phyloP scores from a whole-genome alignment of 2,329 filamentous ascomycete genomes.

The Lachnellula occidentalis region DNA sequence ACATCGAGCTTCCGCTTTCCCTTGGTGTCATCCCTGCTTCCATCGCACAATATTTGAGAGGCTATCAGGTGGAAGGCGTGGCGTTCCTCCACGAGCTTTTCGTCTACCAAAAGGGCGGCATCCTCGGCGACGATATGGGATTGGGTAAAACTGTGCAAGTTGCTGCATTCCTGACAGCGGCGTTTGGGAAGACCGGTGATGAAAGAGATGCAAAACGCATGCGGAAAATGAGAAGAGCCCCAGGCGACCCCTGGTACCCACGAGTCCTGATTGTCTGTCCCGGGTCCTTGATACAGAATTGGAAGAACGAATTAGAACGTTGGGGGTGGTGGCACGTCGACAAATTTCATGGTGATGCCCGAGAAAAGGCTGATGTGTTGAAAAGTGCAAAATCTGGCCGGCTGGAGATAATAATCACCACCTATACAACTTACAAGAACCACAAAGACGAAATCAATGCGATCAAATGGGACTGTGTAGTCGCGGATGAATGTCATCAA shows the following conservation, averaged over 20 bases:
- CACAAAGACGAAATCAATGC: slow-evolving; percentile 70
- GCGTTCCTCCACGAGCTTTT: slow-evolving; percentile 84
- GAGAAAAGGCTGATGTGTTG: slow-evolving; percentile 66
- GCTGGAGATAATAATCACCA: slow-evolving; percentile 88
- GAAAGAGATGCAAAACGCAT: slow-evolving; percentile 80
- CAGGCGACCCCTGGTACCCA: slow-evolving; percentile 67
- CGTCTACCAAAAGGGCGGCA: slow-evolving; percentile 83
- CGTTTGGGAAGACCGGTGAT: slow-evolving; percentile 91
- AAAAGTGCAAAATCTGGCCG: slow-evolving; percentile 68
- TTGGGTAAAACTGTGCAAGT: slow-evolving; percentile 96
- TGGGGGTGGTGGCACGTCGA: slow-evolving; percentile 98
- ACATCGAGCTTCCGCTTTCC: slow-evolving; percentile 70
- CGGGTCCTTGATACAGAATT: slow-evolving; percentile 82
- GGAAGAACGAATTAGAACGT: slow-evolving; percentile 75
- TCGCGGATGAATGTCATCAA: slow-evolving; percentile 89
- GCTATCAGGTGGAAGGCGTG: slow-evolving; percentile 85
- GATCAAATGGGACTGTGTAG: slow-evolving; percentile 86
- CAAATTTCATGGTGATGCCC: slow-evolving; percentile 65
- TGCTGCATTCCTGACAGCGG: slow-evolving; percentile 82
- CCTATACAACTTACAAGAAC: slow-evolving; percentile 85
- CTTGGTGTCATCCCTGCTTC: slow-evolving; percentile 78
- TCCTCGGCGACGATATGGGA: slow-evolving; percentile 94
- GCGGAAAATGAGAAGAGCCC: slow-evolving; percentile 69
- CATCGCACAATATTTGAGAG: slow-evolving; percentile 84
- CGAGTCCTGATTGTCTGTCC: slow-evolving; percentile 82